phyloP scores from a whole-genome alignment of 2,329 filamentous ascomycete species.

The Xylaria multiplex region DNA sequence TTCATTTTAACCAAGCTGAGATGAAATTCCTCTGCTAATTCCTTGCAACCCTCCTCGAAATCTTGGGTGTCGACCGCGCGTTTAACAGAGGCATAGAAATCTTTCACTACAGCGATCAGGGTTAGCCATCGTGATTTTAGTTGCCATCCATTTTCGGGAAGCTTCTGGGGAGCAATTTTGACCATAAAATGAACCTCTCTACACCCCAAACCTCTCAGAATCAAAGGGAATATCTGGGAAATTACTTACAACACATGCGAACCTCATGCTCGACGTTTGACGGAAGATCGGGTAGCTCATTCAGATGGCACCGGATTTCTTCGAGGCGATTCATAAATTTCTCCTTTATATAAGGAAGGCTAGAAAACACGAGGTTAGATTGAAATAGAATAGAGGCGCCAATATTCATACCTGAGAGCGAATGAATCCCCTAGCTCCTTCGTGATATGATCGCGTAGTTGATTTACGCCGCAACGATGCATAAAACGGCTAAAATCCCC shows the following conservation, averaged over 20 bases:
- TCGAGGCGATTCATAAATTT: slow-evolving; percentile 60
- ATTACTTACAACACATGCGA: slow-evolving; percentile 54
- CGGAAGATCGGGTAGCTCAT: slow-evolving; percentile 70
- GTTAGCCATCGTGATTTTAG: neutral
- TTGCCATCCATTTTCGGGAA: too few species aligned
- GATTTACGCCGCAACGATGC: slow-evolving; percentile 61
- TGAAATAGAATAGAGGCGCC: neutral
- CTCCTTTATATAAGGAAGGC: slow-evolving; percentile 61
- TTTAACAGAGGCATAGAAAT: slow-evolving; percentile 52
- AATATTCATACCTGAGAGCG: slow-evolving; percentile 46
- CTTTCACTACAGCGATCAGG: slow-evolving; percentile 48
- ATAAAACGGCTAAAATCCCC: slow-evolving; percentile 55
- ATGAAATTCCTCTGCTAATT: slow-evolving; percentile 39
- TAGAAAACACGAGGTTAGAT: slow-evolving; percentile 38
- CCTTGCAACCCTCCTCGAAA: slow-evolving; percentile 44
- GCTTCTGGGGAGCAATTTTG: too few species aligned
- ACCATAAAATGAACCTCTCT: too few species aligned
- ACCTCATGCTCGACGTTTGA: slow-evolving; percentile 71
- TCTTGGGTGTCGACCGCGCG: slow-evolving; percentile 61
- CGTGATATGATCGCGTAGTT: slow-evolving; percentile 62
- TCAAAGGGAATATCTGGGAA: neutral
- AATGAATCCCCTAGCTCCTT: slow-evolving; percentile 62
- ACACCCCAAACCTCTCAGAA: too few species aligned
- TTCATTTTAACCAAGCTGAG: slow-evolving; percentile 35
- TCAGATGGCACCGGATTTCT: slow-evolving; percentile 63